phyloP scores from a whole-genome alignment of 805 yeast species.

The Suhomyces xylopsoci region DNA sequence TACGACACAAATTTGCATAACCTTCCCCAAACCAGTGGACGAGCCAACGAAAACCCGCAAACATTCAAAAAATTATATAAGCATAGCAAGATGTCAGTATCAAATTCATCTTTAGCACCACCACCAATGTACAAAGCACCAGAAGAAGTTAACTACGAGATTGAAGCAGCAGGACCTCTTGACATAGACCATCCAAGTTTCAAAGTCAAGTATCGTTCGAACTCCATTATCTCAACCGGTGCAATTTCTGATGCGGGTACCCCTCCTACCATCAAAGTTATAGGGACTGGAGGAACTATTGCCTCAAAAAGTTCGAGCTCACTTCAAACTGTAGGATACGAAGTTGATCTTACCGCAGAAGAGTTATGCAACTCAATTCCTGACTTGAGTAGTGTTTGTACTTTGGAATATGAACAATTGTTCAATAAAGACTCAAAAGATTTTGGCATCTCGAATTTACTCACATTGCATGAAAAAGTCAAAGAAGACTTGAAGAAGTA shows the following conservation, averaged over 20 bases:
- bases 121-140: not conserved
- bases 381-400: constrained; percentile 51
- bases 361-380: constrained; percentile 55
- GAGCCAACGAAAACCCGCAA: not conserved
- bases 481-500: constrained; percentile 41
- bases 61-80: not conserved
- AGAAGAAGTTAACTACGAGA: constrained; percentile 11
- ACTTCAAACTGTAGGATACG: constrained; percentile 53
- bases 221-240: constrained; percentile 21
- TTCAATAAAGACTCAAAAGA: constrained; percentile 62
- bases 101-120: not conserved
- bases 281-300: constrained; percentile 61
- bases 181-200: constrained; percentile 32
- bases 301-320: constrained; percentile 50
- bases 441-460: constrained; percentile 45
- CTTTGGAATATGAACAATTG: constrained; percentile 59
- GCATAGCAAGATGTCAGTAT: not conserved
- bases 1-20: not conserved
- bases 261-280: constrained; percentile 43
- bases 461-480: constrained; percentile 46
- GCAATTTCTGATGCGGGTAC: constrained; percentile 11
- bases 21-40: not conserved
- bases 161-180: constrained; percentile 20
- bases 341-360: constrained; percentile 50
- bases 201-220: constrained; percentile 34